Conservation (phyloP, 164 flowering plant genomes). For the Chloranthus sessilifolius region DNA sequence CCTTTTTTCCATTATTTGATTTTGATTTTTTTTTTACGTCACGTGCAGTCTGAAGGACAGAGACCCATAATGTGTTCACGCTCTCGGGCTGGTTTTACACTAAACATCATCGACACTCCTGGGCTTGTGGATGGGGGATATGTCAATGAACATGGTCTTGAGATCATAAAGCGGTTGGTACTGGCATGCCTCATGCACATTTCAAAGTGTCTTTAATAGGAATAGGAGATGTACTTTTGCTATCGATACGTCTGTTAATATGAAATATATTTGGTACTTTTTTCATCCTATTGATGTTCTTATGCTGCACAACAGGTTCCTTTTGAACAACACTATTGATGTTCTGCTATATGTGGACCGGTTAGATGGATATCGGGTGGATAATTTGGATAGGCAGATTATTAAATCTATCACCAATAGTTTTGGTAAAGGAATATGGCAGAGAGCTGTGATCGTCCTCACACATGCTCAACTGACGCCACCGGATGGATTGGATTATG, state of each 20-base stretch:
- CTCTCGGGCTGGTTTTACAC: constrained; percentile 63
- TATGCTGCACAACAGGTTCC: constrained; percentile 52
- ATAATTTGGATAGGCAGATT: constrained; percentile 83
- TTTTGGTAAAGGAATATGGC: constrained; percentile 94
- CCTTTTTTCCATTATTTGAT: neutral
- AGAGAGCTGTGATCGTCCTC: constrained; percentile 67
- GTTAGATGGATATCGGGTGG: constrained; percentile 89
- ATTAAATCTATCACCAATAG: constrained; percentile 73
- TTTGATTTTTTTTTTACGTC: neutral
- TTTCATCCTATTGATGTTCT: neutral
- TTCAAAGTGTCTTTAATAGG: too few species aligned
- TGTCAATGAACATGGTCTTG: constrained; percentile 73
- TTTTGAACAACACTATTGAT: constrained; percentile 90
- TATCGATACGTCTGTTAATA: neutral
- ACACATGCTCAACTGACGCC: constrained; percentile 96
- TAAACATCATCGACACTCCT: constrained; percentile 90
- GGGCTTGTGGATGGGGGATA: constrained; percentile 96
- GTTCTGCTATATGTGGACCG: constrained; percentile 94
- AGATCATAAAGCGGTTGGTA: constrained; percentile 73
- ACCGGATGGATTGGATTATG: constrained; percentile 84
- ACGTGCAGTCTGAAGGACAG: constrained; percentile 63
- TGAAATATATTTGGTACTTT: neutral
- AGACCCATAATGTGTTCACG: constrained; percentile 85
- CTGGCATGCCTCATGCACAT: too few species aligned
- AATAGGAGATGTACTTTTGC: neutral